Evolutionary conservation across 176 grass and related monocot species (phyloP).

Genomic region (Melocanna baccifera): DNA sequence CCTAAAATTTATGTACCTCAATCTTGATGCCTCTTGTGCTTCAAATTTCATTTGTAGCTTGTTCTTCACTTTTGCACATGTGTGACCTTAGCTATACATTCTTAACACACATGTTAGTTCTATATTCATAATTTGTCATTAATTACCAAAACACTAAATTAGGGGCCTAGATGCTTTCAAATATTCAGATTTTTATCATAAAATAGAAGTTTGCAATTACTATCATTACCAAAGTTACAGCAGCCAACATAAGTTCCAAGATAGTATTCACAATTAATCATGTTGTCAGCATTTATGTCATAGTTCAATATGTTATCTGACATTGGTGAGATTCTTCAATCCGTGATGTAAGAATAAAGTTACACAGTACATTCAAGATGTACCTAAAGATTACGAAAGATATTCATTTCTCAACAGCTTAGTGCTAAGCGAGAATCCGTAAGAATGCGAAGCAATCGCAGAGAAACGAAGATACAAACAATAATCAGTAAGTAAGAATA

Average conservation of each 20-base stretch:
- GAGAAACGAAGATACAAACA: neutral
- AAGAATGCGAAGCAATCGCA: neutral
- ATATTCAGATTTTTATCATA: neutral
- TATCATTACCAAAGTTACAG: neutral
- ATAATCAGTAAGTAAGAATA: neutral
- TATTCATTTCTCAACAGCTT: neutral
- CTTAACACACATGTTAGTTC: too few relatives aligned
- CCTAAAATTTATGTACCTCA: too few relatives aligned
- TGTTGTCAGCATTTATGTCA: neutral
- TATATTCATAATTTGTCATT: too few relatives aligned
- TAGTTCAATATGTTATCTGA: neutral
- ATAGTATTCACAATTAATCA: neutral
- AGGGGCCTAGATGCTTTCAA: too few relatives aligned
- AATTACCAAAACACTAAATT: too few relatives aligned
- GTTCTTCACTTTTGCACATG: too few relatives aligned
- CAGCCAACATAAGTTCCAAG: neutral
- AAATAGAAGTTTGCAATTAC: neutral
- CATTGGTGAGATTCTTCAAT: neutral
- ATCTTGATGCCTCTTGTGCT: too few relatives aligned
- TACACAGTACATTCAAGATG: neutral
- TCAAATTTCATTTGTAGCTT: too few relatives aligned
- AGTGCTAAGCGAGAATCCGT: neutral
- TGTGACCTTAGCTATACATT: too few relatives aligned
- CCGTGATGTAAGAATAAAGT: neutral
- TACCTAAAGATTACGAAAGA: neutral